phyloP scores from a whole-genome alignment of 2,329 filamentous ascomycete genomes.

The Colletotrichum nymphaeae region DNA sequence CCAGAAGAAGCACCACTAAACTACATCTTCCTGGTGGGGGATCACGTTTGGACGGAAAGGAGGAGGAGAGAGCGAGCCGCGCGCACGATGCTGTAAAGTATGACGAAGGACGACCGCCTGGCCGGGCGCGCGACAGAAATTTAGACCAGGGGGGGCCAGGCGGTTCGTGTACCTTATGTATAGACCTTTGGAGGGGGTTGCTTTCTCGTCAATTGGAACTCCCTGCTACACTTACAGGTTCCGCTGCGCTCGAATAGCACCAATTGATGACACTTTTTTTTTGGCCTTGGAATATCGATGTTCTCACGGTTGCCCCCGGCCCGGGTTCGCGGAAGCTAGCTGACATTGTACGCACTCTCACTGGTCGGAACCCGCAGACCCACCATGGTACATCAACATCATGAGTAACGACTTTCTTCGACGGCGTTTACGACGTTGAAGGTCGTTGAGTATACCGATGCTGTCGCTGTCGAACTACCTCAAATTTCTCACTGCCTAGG shows the following conservation, averaged over 20 bases:
- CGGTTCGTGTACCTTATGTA: slow-evolving; percentile 38
- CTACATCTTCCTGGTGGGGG: slow-evolving; percentile 7
- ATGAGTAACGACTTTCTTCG: neutral
- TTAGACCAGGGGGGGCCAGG: slow-evolving; percentile 26
- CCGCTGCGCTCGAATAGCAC: slow-evolving; percentile 16
- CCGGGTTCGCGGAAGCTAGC: slow-evolving; percentile 22
- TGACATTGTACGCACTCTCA: slow-evolving; percentile 34
- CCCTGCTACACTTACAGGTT: slow-evolving; percentile 29
- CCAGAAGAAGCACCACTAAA: slow-evolving; percentile 57
- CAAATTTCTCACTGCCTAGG: neutral
- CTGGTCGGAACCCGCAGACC: slow-evolving; percentile 5
- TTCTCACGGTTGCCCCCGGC: slow-evolving; percentile 1
- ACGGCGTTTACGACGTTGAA: neutral
- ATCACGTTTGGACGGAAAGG: neutral
- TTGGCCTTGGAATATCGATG: slow-evolving; percentile 10
- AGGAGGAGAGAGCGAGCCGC: neutral
- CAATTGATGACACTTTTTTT: slow-evolving; percentile 30
- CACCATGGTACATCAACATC: slow-evolving; percentile 6
- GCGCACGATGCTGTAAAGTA: slow-evolving; percentile 32
- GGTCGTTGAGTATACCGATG: neutral
- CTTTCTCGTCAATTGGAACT: slow-evolving; percentile 35
- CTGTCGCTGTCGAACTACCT: neutral
- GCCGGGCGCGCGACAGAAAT: slow-evolving; percentile 27
- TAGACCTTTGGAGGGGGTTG: slow-evolving; percentile 36
- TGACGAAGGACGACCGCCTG: slow-evolving; percentile 30